Evolutionary conservation across 83 land plant genomes (phyloP), one percentile per base, ranked within the genome.

Genomic region (Picea engelmannii): DNA sequence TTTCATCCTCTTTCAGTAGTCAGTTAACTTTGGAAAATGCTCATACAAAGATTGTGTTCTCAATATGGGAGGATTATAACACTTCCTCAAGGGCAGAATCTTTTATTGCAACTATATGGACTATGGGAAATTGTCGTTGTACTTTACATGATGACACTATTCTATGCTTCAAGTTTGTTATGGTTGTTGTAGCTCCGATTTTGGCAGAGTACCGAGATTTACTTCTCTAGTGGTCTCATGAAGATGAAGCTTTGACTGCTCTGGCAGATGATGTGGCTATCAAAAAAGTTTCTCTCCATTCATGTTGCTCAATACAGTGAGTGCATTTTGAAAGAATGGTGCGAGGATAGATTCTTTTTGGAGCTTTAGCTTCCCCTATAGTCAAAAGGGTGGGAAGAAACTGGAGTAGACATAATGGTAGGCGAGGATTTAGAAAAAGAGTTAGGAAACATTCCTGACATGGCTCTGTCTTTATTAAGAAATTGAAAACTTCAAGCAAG

Each of bases 241-340:
- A 96, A 87, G 90, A 91, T 66, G 98, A 96, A 86, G 98, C 92
- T 10, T 70, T 94, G 79, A 94, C 97, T 66, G 94, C 95, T 75
- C 85, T 96, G 40, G 89, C 96, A 24, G 93, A 92, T 86, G 96
- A 98, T 73, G 83, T 79, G 85, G 94, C 93, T 24, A 62, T 94
- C 40, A 40, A 82, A 6, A 94, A 90, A 71, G 97, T 96, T 76
- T 81, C 87, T 80, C 18, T 94, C 93, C 49, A 81, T 96, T 24
- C 96, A 96, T 94, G 90, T 97, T 68, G 96, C 95, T 66, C 88
- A 85, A 4, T 89, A 89, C 71, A 89, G 86, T 85, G 97, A 98
- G 78, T 85, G 83, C 75, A 89, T 86, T 62, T 80, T 97, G 77
- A 89, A 84, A 78, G 94, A 95, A 78, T 95, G 98, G 98, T 86